Evolutionary conservation across 1,284 basidiomycete species (phyloP).

Genomic region (Austroboletus novae-zelandiae): DNA sequence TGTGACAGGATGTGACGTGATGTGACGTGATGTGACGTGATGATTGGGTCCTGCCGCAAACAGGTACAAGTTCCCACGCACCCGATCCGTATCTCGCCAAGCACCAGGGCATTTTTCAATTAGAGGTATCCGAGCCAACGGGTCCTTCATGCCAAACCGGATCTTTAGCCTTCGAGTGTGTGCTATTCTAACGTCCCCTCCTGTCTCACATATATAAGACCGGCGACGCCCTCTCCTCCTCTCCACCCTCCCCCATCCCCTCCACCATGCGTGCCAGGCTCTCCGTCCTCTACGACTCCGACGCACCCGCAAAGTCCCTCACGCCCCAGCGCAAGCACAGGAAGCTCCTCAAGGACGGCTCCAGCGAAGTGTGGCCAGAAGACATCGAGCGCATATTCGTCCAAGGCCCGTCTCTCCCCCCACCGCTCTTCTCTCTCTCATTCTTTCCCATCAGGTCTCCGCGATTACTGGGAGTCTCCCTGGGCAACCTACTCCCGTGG

Average conservation of each 20-base stretch:
- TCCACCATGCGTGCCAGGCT: constrained; percentile 31
- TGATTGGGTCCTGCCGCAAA: constrained; percentile 6
- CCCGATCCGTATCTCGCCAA: constrained; percentile 28
- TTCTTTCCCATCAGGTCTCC: constrained; percentile 48
- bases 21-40: constrained; percentile 20
- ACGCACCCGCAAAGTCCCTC: constrained; percentile 43
- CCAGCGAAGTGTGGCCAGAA: constrained; percentile 79
- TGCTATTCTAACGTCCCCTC: constrained; percentile 13
- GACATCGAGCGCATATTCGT: constrained; percentile 71
- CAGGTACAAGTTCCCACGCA: constrained; percentile 23
- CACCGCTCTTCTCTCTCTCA: neutral
- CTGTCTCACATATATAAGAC: constrained; percentile 33
- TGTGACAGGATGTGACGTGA: constrained; percentile 19
- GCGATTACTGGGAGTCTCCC: constrained; percentile 73
- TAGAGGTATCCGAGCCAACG: constrained; percentile 38
- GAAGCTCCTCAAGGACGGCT: constrained; percentile 78
- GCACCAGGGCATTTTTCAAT: constrained; percentile 34
- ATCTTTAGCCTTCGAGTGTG: constrained; percentile 38
- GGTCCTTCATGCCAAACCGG: constrained; percentile 40
- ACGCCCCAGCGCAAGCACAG: constrained; percentile 78
- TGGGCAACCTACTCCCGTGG: constrained; percentile 76
- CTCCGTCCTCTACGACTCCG: constrained; percentile 25
- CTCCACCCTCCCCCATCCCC: constrained; percentile 16
- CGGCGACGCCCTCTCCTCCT: neutral
- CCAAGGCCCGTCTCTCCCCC: constrained; percentile 46